Percentiles rank a stretch among this genome's conserved stretches.
phyloP scores from a whole-genome alignment of 2,329 filamentous ascomycete genomes.

The Neurospora sp. region DNA sequence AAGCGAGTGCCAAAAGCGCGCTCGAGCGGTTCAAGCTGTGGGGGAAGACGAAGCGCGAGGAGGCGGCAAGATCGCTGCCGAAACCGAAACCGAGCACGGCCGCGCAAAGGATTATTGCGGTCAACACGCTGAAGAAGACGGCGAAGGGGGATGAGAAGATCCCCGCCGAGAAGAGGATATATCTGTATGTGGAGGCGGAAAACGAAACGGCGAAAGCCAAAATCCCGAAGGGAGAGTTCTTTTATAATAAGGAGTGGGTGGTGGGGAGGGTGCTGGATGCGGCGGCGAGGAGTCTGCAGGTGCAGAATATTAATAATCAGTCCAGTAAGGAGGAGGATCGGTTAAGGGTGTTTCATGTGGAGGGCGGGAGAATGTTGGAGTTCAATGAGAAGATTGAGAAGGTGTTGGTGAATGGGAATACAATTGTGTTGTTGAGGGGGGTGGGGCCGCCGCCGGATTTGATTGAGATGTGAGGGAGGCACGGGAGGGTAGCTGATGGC shows the following conservation, averaged over 20 bases:
- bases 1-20: slow-evolving; percentile 62
- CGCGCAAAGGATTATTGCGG: slow-evolving; percentile 55
- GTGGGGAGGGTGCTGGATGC: slow-evolving; percentile 73
- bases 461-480: slow-evolving; percentile 40
- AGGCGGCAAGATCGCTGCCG: slow-evolving; percentile 48
- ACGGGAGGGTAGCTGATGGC: neutral
- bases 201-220: slow-evolving; percentile 77
- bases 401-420: slow-evolving; percentile 71
- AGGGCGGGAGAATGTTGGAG: slow-evolving; percentile 76
- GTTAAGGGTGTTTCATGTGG: slow-evolving; percentile 84
- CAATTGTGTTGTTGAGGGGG: slow-evolving; percentile 77
- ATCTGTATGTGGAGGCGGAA: slow-evolving; percentile 83
- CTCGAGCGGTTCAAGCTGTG: slow-evolving; percentile 71
- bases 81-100: slow-evolving; percentile 55
- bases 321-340: slow-evolving; percentile 67
- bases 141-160: slow-evolving; percentile 87
- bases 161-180: slow-evolving; percentile 73
- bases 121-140: slow-evolving; percentile 71
- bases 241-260: slow-evolving; percentile 79
- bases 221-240: slow-evolving; percentile 72
- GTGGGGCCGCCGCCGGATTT: slow-evolving; percentile 71
- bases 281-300: slow-evolving; percentile 66
- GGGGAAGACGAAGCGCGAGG: slow-evolving; percentile 64
- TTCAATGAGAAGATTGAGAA: slow-evolving; percentile 79
- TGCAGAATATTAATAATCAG: slow-evolving; percentile 77